Evolutionary conservation across 2,329 filamentous ascomycete species (phyloP), one percentile per base, ranked within the genome.

Genomic region (Aquanectria penicillioides): DNA sequence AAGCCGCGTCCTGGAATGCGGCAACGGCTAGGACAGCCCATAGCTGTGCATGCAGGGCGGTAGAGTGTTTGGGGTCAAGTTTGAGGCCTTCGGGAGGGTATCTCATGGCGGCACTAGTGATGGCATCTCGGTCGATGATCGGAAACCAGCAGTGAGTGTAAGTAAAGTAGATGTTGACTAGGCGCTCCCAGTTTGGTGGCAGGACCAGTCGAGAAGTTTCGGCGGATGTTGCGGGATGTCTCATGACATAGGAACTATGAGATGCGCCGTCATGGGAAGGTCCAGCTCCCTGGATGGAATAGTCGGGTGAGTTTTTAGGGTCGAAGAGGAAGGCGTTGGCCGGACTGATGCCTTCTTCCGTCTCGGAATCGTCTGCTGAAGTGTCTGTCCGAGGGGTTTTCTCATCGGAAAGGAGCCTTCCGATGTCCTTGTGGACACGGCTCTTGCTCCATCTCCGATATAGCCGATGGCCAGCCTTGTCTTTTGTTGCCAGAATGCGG

Each of bases 111-210:
- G 71, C 79, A 55, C 66, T 80, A 46, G 89, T 77, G 5, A 91
- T 77, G 36, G 83, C 81, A 44, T 89, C 84, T 61, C 88, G 89
- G 62, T 92, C 88, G 10, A 89, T 79, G 22, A 94, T 87, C 0
- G 91, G 91, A 22, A 94, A 81, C 91, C 91, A 94, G 50, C 84
- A 87, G 71, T 93, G 89, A 0, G 88, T 91, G 66, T 91, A 92
- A 1, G 89, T 85, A 59, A 92, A 90, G 71, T 92, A 93, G 5
- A 90, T 81, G 64, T 93, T 89, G 33, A 93, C 76, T 4, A 93
- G 80, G 3, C 82, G 79, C 78, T 81, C 87, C 69, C 82, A 85
- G 67, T 85, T 82, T 13, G 73, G 69, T 13, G 82, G 87, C 0
- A 90, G 75, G 34, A 69, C 67, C 34, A 71, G 57, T 54, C 61